A percentile compares a stretch with the other conserved stretches of the same genome.
These are phyloP conservation scores for Sesbania bispinosa DNA, from an alignment of 306 rosid genomes.

Conservation along the genomic window DNA sequence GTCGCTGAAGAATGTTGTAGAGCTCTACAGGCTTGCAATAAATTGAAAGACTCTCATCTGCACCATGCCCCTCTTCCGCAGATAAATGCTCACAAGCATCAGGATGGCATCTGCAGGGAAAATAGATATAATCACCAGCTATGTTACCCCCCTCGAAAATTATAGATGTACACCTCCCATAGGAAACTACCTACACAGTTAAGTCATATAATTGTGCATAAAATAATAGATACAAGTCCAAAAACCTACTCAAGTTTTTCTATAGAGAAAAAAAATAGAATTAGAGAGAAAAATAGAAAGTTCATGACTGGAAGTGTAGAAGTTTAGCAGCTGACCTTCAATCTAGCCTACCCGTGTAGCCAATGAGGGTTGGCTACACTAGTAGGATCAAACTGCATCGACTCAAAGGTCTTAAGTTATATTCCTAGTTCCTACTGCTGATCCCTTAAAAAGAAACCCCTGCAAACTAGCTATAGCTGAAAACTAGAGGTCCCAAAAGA, in stretches of 20 bases:
- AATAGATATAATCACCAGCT: conserved; percentile 9
- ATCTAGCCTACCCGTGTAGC: not conserved
- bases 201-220: not conserved
- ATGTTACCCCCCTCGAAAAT: not conserved
- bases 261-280: too few species aligned
- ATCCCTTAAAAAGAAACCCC: too few species aligned
- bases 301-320: not conserved
- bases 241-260: too few species aligned
- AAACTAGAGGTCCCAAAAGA: not conserved
- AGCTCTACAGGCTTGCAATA: conserved; percentile 92
- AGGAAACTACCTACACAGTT: not conserved
- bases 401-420: not conserved
- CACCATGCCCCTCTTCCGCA: conserved; percentile 66
- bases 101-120: conserved; percentile 51
- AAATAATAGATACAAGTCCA: too few species aligned
- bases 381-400: not conserved
- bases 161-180: not conserved
- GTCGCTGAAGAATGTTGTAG: conserved; percentile 81
- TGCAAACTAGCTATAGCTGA: too few species aligned
- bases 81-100: conserved; percentile 66
- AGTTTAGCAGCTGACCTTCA: too few species aligned
- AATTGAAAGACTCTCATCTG: conserved; percentile 78
- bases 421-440: not conserved
- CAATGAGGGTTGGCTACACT: not conserved
- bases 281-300: not conserved